phyloP scores from a whole-genome alignment of 306 rosid species.

The Crotalaria pallida region DNA sequence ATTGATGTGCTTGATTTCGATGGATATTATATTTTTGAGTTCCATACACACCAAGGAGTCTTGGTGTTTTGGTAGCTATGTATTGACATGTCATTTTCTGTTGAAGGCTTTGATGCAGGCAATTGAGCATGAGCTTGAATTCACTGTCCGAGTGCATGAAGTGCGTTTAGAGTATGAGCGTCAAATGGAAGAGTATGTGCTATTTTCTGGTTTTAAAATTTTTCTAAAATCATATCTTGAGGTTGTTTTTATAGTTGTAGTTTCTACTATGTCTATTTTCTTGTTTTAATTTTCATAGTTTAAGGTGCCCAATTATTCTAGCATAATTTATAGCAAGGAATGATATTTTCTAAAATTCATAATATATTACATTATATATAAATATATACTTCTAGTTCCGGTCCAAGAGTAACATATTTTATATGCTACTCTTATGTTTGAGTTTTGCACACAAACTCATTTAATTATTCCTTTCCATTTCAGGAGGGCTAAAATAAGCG shows the following conservation, averaged over 20 bases:
- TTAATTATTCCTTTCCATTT: not conserved
- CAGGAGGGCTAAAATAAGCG: constrained; percentile 48
- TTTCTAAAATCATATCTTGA: not conserved
- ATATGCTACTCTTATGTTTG: not conserved
- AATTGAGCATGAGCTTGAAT: constrained; percentile 94
- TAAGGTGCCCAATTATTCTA: not conserved
- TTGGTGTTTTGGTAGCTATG: not conserved
- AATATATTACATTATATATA: not conserved
- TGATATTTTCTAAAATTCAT: not conserved
- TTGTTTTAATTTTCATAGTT: not conserved
- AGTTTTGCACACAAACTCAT: not conserved
- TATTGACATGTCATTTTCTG: constrained; percentile 10
- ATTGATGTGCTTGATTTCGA: not conserved
- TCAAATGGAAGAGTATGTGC: constrained; percentile 83
- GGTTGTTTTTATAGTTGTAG: not conserved
- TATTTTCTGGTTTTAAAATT: not conserved
- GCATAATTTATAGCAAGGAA: not conserved
- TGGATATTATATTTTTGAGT: not conserved
- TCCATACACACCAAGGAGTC: not conserved
- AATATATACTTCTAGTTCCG: not conserved
- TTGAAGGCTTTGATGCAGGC: constrained; percentile 80
- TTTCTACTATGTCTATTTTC: not conserved
- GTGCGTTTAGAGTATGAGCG: constrained; percentile 87
- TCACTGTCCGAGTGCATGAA: constrained; percentile 85
- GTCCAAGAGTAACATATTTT: not conserved